Evolutionary conservation across 139 green algal species (phyloP), one percentile per base, ranked within the genome.

Genomic region (Picochlorum costavermella): DNA sequence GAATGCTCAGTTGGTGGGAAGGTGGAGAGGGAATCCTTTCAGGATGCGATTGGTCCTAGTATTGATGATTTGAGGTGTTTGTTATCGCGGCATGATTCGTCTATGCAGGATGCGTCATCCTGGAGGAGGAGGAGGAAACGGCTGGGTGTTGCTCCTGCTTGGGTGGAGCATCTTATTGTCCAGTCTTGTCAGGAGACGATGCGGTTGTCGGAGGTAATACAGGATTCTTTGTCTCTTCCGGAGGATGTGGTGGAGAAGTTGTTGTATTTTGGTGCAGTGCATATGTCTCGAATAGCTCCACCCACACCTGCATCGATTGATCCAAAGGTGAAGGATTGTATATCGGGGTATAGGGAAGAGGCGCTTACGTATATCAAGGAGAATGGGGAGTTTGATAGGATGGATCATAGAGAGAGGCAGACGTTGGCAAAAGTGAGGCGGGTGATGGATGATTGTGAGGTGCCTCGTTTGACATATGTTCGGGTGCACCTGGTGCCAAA

Each of bases 401-500:
- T 51, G 29, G 13, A n/a, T 56, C 23, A 31, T 6, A 20, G 28
- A 16, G 20, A 50, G 3, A 20, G 25, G 28, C 25, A 49, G 29
- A 44, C 11, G 10, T 9, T 30, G 33, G 2, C 33, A 59, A 33
- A 51, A 60, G 6, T 36, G 28, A 13, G 36, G 30, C 13, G 20
- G 16, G 43, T 43, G 12, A 51, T 43, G 14, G 31, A 59, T 29
- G 51, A 30, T 30, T 17, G 16, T 29, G 3, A 6, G 5, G 17
- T 51, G 17, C 46, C 46, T 1, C n/a, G 50, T 5, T 10, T 68
- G 10, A 71, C 77, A 6, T 95, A 90, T 67, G 57, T 92, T 2
- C 70, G 85, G 0, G 83, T 87, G 23, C 87, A 95, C 61, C 29
- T 86, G 3, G 77, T 88, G 56, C 86, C 86, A 28, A 89, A 88